Evolutionary conservation across 257 asterid genomes (phyloP).

Genomic region (Solanum paucissectum): DNA sequence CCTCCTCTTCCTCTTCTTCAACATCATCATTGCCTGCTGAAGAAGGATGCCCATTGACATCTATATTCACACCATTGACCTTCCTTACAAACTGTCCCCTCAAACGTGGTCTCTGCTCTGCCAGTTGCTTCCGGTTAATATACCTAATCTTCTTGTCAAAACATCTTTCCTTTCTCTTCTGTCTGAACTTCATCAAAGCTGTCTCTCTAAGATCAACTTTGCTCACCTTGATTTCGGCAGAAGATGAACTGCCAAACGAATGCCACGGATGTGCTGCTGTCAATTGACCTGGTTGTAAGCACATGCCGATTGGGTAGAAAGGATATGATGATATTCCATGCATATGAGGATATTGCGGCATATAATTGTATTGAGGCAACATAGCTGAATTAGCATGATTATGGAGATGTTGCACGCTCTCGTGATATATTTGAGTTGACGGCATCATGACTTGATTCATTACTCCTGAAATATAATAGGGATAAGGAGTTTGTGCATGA

Average conservation of each 20-base stretch:
- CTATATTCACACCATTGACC: constrained; percentile 54
- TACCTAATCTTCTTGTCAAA: constrained; percentile 89
- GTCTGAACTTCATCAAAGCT: constrained; percentile 82
- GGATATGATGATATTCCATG: constrained; percentile 52
- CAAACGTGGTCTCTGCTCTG: constrained; percentile 83
- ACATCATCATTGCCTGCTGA: constrained; percentile 48
- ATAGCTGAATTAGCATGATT: constrained; percentile 33
- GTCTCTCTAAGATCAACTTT: constrained; percentile 74
- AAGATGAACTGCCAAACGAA: constrained; percentile 29
- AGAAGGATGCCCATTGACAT: constrained; percentile 81
- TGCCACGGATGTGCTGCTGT: constrained; percentile 50
- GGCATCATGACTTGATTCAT: constrained; percentile 54
- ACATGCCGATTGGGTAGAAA: constrained; percentile 52
- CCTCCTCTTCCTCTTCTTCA: constrained; percentile 23
- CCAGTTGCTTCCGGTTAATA: constrained; percentile 70
- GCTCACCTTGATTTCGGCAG: constrained; percentile 28
- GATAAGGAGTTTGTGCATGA: constrained; percentile 40
- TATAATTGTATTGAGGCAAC: constrained; percentile 49
- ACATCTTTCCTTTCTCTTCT: constrained; percentile 82
- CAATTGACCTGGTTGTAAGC: constrained; percentile 65
- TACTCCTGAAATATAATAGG: constrained; percentile 52
- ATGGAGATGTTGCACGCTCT: constrained; percentile 33
- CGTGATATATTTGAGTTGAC: constrained; percentile 29
- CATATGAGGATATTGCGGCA: constrained; percentile 40
- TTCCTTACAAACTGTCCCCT: constrained; percentile 93